These are phyloP conservation scores for Talaromyces borbonicus DNA, from an alignment of 495 filamentous ascomycete species.

Conservation along the genomic window DNA sequence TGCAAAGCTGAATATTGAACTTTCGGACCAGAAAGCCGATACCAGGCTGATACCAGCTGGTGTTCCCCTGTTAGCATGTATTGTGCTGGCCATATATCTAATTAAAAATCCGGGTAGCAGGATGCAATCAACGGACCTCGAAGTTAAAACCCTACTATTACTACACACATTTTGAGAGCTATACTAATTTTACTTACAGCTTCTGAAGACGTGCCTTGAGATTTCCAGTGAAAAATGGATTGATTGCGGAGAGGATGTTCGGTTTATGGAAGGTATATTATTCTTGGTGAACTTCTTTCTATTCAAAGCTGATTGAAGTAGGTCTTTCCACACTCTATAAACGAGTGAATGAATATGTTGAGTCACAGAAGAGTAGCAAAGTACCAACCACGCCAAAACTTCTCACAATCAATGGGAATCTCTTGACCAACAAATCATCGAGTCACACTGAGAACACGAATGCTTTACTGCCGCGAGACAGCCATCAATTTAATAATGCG, in stretches of 20 bases:
- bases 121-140: conserved; percentile 1
- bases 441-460: neutral
- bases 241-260: neutral
- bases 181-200: neutral
- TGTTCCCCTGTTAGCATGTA: conserved; percentile 2
- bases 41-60: conserved; percentile 1
- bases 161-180: no score
- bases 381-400: neutral
- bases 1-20: conserved; percentile 1
- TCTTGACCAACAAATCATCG: neutral
- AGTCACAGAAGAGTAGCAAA: neutral
- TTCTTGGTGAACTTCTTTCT: neutral
- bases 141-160: no score
- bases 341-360: neutral
- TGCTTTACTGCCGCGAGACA: neutral
- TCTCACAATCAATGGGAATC: neutral
- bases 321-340: neutral
- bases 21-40: conserved; percentile 1
- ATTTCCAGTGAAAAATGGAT: conserved; percentile 5
- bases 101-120: conserved; percentile 5
- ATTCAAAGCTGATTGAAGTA: neutral
- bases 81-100: conserved; percentile 2
- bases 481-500: neutral
- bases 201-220: conserved; percentile 1
- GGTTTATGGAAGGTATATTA: conserved; percentile 3